phyloP scores from a whole-genome alignment of 1,139 yeast genomes.

The Kodamaea fungicola region DNA sequence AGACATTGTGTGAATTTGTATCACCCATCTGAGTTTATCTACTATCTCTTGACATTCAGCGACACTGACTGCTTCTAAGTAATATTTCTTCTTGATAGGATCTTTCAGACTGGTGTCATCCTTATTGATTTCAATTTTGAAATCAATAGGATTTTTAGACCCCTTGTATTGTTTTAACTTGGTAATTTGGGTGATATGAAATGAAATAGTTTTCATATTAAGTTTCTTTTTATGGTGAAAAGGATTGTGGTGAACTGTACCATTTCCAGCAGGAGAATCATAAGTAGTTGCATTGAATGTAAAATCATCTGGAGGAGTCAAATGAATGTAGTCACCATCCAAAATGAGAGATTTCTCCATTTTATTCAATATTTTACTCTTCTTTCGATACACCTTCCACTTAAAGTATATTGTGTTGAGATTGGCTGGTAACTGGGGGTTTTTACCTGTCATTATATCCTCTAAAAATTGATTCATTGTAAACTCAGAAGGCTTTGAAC shows the following conservation, averaged over 20 bases:
- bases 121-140: slow-evolving; percentile 78
- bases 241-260: slow-evolving; percentile 27
- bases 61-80: slow-evolving; percentile 69
- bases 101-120: slow-evolving; percentile 39
- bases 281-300: slow-evolving; percentile 50
- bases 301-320: slow-evolving; percentile 70
- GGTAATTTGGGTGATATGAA: slow-evolving; percentile 77
- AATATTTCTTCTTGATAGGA: slow-evolving; percentile 63
- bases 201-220: slow-evolving; percentile 76
- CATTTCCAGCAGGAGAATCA: slow-evolving; percentile 26
- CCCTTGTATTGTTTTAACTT: slow-evolving; percentile 69
- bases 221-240: slow-evolving; percentile 52
- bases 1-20: slow-evolving; percentile 38
- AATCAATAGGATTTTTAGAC: slow-evolving; percentile 68
- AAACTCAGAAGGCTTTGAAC: slow-evolving; percentile 2
- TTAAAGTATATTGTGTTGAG: slow-evolving; percentile 43
- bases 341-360: slow-evolving; percentile 83
- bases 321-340: slow-evolving; percentile 90
- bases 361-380: slow-evolving; percentile 75
- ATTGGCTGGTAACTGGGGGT: slow-evolving; percentile 32
- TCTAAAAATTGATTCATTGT: slow-evolving; percentile 30
- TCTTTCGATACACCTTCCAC: slow-evolving; percentile 85
- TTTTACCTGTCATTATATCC: slow-evolving; percentile 33
- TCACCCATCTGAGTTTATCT: slow-evolving; percentile 53
- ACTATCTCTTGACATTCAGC: slow-evolving; percentile 74